Conservation (phyloP, 2,329 filamentous ascomycete genomes). For the Ambrosiella cleistominuta region DNA sequence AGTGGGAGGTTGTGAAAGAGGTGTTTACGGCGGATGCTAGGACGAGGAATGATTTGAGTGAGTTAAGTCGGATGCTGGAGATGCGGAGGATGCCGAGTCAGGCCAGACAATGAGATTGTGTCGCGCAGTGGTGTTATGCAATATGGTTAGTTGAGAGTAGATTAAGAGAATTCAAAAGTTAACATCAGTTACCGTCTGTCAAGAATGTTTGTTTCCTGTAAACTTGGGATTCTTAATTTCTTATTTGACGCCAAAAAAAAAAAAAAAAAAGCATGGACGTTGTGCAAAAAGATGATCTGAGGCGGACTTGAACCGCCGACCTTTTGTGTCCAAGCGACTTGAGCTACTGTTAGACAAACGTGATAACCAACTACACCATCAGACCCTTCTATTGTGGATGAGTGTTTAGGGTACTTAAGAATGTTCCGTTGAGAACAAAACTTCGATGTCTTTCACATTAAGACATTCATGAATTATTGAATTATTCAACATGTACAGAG, state of each 20-base stretch:
- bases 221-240: too few species aligned
- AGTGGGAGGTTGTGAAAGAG: constrained; percentile 55
- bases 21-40: constrained; percentile 50
- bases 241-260: neutral
- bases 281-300: constrained; percentile 4
- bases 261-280: neutral
- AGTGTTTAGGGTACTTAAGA: too few species aligned
- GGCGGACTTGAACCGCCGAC: constrained; percentile 12
- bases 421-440: too few species aligned
- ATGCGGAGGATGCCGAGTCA: constrained; percentile 15
- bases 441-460: too few species aligned
- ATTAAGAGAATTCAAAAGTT: too few species aligned
- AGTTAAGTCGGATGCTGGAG: constrained; percentile 38
- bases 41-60: constrained; percentile 43
- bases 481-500: too few species aligned
- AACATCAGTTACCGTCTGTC: too few species aligned
- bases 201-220: too few species aligned
- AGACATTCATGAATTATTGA: too few species aligned
- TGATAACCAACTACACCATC: constrained; percentile 13
- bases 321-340: constrained; percentile 8
- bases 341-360: constrained; percentile 9
- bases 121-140: neutral
- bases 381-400: neutral
- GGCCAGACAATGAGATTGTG: neutral
- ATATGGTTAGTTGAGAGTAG: neutral